phyloP scores from a whole-genome alignment of 1,284 basidiomycete species.

The Heliocybe sulcata region DNA sequence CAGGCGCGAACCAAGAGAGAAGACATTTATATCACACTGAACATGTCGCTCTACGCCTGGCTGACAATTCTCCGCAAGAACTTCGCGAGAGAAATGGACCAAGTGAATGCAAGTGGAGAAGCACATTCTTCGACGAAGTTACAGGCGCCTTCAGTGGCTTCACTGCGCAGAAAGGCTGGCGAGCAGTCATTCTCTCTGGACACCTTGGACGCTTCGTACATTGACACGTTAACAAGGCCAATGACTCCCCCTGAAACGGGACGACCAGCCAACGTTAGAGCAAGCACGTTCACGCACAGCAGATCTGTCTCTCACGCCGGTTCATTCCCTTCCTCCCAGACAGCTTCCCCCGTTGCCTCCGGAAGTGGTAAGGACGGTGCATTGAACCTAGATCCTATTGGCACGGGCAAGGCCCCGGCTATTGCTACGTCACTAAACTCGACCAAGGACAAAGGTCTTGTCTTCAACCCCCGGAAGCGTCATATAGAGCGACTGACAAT shows the following conservation, averaged over 20 bases:
- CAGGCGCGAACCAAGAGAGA: constrained; percentile 46
- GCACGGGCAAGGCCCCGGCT: not conserved
- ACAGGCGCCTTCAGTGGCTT: not conserved
- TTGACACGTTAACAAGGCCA: not conserved
- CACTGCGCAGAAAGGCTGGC: not conserved
- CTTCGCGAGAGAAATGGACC: constrained; percentile 67
- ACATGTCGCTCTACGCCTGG: constrained; percentile 76
- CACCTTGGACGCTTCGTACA: not conserved
- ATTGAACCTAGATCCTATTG: not conserved
- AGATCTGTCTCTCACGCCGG: not conserved
- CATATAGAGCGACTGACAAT: constrained; percentile 72
- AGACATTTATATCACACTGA: constrained; percentile 77
- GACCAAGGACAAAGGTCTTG: constrained; percentile 24
- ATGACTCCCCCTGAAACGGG: not conserved
- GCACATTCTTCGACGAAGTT: not conserved
- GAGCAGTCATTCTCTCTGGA: not conserved
- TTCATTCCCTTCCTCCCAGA: not conserved
- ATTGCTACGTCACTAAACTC: constrained; percentile 7
- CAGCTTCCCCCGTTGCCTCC: not conserved
- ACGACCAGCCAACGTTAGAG: not conserved
- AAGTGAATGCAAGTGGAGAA: constrained; percentile 33
- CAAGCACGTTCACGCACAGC: not conserved
- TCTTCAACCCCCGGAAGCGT: constrained; percentile 46
- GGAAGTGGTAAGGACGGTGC: not conserved
- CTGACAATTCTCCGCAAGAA: constrained; percentile 69